Percentiles rank a stretch among this genome's conserved stretches.
Conservation (phyloP, 148 eudicot genomes). For the Rhododendron henanense region DNA sequence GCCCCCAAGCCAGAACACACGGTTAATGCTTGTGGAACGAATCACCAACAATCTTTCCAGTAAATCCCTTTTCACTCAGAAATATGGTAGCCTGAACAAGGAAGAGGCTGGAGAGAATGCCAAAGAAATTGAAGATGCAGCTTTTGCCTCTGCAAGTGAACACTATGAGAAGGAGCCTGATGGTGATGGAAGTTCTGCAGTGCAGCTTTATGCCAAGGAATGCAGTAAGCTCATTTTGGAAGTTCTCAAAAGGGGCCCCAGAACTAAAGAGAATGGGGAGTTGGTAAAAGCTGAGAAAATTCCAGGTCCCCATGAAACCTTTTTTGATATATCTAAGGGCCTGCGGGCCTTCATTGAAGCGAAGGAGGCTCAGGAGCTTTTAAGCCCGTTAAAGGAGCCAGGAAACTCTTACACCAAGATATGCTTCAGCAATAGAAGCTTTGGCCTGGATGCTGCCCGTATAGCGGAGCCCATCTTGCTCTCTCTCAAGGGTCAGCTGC, state of each 20-base stretch:
- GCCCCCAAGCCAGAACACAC: conserved; percentile 63
- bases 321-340: conserved; percentile 60
- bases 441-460: conserved; percentile 50
- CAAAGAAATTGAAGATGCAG: conserved; percentile 45
- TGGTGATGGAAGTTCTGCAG: conserved; percentile 70
- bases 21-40: conserved; percentile 53
- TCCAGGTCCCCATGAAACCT: conserved; percentile 17
- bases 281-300: conserved; percentile 21
- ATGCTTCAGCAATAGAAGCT: conserved; percentile 70
- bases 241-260: conserved; percentile 42
- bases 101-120: conserved; percentile 52
- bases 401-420: conserved; percentile 48
- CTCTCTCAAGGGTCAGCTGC: conserved; percentile 44
- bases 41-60: conserved; percentile 49
- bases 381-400: conserved; percentile 37
- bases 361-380: conserved; percentile 43
- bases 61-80: conserved; percentile 49
- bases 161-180: conserved; percentile 59
- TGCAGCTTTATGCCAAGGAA: conserved; percentile 63
- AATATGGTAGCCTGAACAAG: conserved; percentile 42
- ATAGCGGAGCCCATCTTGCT: conserved; percentile 43
- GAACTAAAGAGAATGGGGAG: conserved; percentile 20
- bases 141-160: conserved; percentile 43
- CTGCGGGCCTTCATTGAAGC: conserved; percentile 52
- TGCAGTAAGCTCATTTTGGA: conserved; percentile 55